A percentile compares a stretch with the other conserved stretches of the same genome.
phyloP scores from a whole-genome alignment of 192 early-diverging fungal genomes.

The Backusella morwellensis region DNA sequence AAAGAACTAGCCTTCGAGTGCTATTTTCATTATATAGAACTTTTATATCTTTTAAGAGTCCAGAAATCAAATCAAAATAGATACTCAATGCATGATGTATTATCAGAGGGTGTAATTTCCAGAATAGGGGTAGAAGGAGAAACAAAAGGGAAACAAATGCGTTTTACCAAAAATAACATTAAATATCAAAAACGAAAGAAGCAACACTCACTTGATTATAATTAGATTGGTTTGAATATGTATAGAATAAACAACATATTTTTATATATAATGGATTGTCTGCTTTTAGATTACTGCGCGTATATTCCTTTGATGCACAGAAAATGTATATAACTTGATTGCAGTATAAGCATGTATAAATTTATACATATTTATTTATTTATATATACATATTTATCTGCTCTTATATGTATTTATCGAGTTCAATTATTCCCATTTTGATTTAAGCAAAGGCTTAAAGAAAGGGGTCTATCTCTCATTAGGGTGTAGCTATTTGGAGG shows the following conservation, averaged over 20 bases:
- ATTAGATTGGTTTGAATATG: neutral
- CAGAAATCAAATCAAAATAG: neutral
- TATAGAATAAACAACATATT: neutral
- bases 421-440: conserved; percentile 2
- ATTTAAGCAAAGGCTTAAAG: conserved; percentile 7
- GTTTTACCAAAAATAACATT: conserved; percentile 4
- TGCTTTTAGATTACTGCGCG: neutral
- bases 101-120: neutral
- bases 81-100: neutral
- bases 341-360: neutral
- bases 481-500: neutral
- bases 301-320: neutral
- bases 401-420: neutral
- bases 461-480: neutral
- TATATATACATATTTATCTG: conserved; percentile 5
- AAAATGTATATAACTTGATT: neutral
- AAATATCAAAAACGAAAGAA: neutral
- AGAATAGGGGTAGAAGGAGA: conserved; percentile 2
- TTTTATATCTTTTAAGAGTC: neutral
- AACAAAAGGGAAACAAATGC: neutral
- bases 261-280: neutral
- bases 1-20: neutral
- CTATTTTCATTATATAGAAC: neutral
- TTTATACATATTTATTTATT: conserved; percentile 7
- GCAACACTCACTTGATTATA: neutral